A percentile compares a stretch with the other conserved stretches of the same genome.
Conservation (phyloP, 2,329 filamentous ascomycete genomes). For the Arthrobotrys pseudoclavata region DNA sequence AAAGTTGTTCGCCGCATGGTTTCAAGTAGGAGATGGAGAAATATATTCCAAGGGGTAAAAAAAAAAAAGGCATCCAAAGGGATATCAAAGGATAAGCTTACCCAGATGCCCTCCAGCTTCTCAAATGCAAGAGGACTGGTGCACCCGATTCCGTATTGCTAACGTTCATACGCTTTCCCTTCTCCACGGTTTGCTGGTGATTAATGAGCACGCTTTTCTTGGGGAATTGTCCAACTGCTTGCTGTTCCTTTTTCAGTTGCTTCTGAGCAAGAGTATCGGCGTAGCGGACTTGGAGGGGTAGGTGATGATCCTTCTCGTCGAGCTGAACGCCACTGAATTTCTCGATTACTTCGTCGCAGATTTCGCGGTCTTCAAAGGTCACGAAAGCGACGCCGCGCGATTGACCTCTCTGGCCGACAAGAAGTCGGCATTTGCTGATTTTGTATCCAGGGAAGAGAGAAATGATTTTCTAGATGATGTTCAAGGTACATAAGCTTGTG, state of each 20-base stretch:
- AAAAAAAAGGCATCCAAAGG: neutral
- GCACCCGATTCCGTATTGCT: neutral
- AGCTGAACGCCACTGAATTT: conserved; percentile 85
- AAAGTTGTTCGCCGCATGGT: conserved; percentile 5
- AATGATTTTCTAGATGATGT: conserved; percentile 59
- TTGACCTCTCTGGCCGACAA: conserved; percentile 55
- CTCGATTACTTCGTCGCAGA: conserved; percentile 89
- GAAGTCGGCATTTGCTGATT: conserved; percentile 35
- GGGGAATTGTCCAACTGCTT: conserved; percentile 90
- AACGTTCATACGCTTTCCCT: conserved; percentile 13
- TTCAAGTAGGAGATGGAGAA: neutral
- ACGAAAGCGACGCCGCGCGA: conserved; percentile 40
- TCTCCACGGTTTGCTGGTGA: conserved; percentile 63
- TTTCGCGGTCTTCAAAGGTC: conserved; percentile 89
- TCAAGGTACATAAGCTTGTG: conserved; percentile 52
- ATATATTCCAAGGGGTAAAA: conserved; percentile 12
- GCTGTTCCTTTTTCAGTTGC: conserved; percentile 93
- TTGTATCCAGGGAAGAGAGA: conserved; percentile 29
- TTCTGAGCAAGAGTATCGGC: conserved; percentile 98
- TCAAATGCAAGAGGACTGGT: conserved; percentile 28
- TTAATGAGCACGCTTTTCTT: conserved; percentile 42
- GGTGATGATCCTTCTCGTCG: conserved; percentile 76
- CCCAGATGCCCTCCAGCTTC: conserved; percentile 38
- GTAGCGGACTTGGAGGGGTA: conserved; percentile 93
- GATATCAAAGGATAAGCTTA: conserved; percentile 26